Evolutionary conservation across 2,329 filamentous ascomycete species (phyloP).

Genomic region (Penicillium sp.): DNA sequence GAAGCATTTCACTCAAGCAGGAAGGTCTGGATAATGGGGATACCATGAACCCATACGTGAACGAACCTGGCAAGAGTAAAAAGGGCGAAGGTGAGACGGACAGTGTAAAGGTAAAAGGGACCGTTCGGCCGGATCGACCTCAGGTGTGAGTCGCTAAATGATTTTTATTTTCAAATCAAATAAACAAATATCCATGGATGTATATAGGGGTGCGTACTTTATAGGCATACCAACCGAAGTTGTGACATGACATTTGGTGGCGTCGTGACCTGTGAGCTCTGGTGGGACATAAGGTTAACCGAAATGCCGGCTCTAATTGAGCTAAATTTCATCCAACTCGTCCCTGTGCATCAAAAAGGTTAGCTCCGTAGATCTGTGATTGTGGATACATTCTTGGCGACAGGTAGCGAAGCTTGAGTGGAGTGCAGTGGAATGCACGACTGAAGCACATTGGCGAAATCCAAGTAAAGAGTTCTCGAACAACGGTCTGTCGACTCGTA

Average conservation of each 20-base stretch:
- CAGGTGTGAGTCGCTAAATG: neutral
- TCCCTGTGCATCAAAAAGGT: no score
- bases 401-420: neutral
- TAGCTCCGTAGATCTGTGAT: neutral
- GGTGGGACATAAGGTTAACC: neutral
- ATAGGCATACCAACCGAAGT: neutral
- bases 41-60: slow-evolving; percentile 51
- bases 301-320: neutral
- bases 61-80: slow-evolving; percentile 51
- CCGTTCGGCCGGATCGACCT: slow-evolving; percentile 42
- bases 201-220: neutral
- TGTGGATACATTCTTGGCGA: neutral
- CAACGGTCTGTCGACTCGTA: neutral
- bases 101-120: slow-evolving; percentile 55
- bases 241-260: no score
- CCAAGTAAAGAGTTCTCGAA: neutral
- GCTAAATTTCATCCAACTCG: no score
- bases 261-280: no score
- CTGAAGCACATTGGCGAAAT: neutral
- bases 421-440: neutral
- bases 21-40: slow-evolving; percentile 53
- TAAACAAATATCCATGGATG: neutral
- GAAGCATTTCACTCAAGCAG: slow-evolving; percentile 52
- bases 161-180: neutral
- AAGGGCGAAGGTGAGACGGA: slow-evolving; percentile 58